Evolutionary conservation across 805 yeast genomes (phyloP).

Genomic region (Metschnikowia drakensbergensis): DNA sequence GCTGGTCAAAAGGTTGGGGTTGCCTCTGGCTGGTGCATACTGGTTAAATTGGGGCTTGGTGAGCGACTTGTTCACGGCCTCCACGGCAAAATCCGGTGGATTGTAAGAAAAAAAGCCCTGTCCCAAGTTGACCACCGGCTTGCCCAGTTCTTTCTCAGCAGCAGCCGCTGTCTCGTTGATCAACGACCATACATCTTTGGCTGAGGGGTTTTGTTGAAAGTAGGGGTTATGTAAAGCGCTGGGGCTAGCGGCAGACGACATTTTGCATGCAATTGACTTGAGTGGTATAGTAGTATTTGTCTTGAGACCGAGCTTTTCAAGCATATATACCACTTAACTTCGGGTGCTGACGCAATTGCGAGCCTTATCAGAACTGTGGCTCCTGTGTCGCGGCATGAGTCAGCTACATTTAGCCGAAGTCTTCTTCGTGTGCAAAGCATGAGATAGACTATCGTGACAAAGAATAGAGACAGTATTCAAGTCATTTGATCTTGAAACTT

Average conservation of each 20-base stretch:
- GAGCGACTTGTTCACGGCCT: slow-evolving; percentile 75
- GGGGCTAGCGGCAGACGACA: slow-evolving; percentile 10
- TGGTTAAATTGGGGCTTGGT: slow-evolving; percentile 77
- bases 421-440: too few relatives aligned
- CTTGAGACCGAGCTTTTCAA: neutral
- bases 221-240: slow-evolving; percentile 54
- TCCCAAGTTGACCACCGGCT: slow-evolving; percentile 83
- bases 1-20: slow-evolving; percentile 68
- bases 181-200: slow-evolving; percentile 91
- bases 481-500: too few relatives aligned
- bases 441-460: too few relatives aligned
- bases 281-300: neutral
- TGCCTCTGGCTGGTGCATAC: slow-evolving; percentile 89
- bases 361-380: slow-evolving; percentile 4
- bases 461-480: too few relatives aligned
- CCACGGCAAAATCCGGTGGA: slow-evolving; percentile 90
- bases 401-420: neutral
- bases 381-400: slow-evolving; percentile 2
- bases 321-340: neutral
- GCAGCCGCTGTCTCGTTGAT: slow-evolving; percentile 94
- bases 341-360: slow-evolving; percentile 3
- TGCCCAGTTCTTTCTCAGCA: slow-evolving; percentile 64
- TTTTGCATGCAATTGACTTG: slow-evolving; percentile 1
- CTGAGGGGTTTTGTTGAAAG: slow-evolving; percentile 54
- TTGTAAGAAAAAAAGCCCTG: slow-evolving; percentile 96